Percentiles rank a stretch among this genome's conserved stretches.
phyloP scores from a whole-genome alignment of 257 asterid species.

The Plectranthus barbatus region DNA sequence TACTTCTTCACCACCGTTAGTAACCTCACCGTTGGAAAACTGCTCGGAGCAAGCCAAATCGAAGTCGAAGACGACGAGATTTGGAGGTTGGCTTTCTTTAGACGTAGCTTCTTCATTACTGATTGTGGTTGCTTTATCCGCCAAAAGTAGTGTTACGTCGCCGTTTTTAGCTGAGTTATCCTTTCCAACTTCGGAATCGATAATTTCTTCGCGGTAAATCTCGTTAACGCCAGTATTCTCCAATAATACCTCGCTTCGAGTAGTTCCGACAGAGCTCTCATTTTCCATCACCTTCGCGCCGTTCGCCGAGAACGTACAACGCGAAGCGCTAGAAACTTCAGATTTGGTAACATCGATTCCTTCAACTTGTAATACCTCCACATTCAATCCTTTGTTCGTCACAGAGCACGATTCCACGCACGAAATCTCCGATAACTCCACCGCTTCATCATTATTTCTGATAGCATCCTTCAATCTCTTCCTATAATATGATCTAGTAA shows the following conservation, averaged over 20 bases:
- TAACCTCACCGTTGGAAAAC: conserved; percentile 34
- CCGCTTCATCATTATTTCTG: conserved; percentile 14
- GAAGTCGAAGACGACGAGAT: conserved; percentile 23
- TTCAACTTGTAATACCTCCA: conserved; percentile 19
- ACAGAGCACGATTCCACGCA: conserved; percentile 78
- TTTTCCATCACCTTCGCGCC: conserved; percentile 17
- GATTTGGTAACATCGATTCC: conserved; percentile 26
- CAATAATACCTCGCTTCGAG: conserved; percentile 17
- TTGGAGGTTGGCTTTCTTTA: conserved; percentile 21
- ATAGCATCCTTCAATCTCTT: conserved; percentile 16
- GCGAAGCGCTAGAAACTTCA: conserved; percentile 35
- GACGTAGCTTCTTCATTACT: conserved; percentile 19
- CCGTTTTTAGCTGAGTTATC: conserved; percentile 18
- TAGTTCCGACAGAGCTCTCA: conserved; percentile 19
- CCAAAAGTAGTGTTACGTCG: conserved; percentile 25
- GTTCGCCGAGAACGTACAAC: conserved; percentile 15
- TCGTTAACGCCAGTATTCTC: conserved; percentile 12
- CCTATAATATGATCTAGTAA: conserved; percentile 31
- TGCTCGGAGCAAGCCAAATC: conserved; percentile 79
- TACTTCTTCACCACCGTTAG: conserved; percentile 17
- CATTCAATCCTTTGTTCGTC: conserved; percentile 30
- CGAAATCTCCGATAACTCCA: conserved; percentile 65
- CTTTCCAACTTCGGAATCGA: conserved; percentile 18
- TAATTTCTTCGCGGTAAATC: conserved; percentile 8
- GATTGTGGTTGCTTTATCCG: conserved; percentile 14